Conservation (phyloP, 352 stramenopile genomes). For the Phytophthora niederhauseri region DNA sequence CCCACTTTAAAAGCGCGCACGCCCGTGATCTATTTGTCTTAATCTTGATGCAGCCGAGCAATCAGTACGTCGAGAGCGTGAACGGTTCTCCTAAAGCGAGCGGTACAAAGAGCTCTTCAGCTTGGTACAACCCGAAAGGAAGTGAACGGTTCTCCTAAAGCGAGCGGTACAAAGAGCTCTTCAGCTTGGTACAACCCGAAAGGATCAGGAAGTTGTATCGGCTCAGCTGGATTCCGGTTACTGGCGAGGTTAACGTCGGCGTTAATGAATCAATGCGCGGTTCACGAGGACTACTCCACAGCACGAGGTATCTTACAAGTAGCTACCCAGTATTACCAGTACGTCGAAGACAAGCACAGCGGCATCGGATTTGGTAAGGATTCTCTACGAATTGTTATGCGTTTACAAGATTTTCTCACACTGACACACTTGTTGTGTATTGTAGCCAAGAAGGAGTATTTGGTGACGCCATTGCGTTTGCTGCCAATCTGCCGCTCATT, state of each 20-base stretch:
- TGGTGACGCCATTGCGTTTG: slow-evolving; percentile 61
- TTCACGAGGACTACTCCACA: slow-evolving; percentile 85
- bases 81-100: slow-evolving; percentile 31
- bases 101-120: slow-evolving; percentile 38
- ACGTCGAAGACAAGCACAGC: slow-evolving; percentile 78
- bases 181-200: slow-evolving; percentile 83
- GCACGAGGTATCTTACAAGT: slow-evolving; percentile 82
- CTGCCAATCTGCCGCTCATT: slow-evolving; percentile 78
- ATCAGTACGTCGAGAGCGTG: slow-evolving; percentile 69
- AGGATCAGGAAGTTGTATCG: slow-evolving; percentile 82
- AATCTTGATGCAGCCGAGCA: slow-evolving; percentile 86
- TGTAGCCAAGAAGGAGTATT: slow-evolving; percentile 82
- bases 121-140: slow-evolving; percentile 84
- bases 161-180: slow-evolving; percentile 32
- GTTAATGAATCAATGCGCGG: slow-evolving; percentile 75
- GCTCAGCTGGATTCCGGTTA: slow-evolving; percentile 67
- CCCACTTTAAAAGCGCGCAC: slow-evolving; percentile 70
- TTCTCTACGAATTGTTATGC: background rate
- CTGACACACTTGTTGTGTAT: background rate
- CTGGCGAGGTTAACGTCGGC: slow-evolving; percentile 57
- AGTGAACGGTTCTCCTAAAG: slow-evolving; percentile 23
- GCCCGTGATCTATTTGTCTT: slow-evolving; percentile 82
- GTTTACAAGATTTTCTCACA: slow-evolving; percentile 11
- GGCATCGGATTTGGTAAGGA: slow-evolving; percentile 71
- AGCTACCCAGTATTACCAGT: slow-evolving; percentile 79